Conservation (phyloP, 2,329 filamentous ascomycete genomes). For the Byssoonygena ceratinophila region DNA sequence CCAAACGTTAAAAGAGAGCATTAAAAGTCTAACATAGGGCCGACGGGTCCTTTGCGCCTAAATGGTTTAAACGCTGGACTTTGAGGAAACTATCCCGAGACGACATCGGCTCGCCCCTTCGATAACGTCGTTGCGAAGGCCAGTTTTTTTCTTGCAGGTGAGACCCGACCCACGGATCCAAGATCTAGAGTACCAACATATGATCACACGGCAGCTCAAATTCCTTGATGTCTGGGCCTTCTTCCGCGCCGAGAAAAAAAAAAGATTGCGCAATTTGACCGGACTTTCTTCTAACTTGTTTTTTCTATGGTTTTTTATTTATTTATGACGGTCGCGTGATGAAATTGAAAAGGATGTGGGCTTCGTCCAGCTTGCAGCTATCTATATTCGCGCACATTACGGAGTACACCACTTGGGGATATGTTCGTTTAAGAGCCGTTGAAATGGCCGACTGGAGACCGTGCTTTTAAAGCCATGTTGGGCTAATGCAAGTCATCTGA, state of each 20-base stretch:
- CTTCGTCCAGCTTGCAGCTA: no score
- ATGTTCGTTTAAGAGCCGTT: no score
- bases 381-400: no score
- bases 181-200: neutral
- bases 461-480: neutral
- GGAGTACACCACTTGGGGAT: no score
- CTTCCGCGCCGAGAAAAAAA: neutral
- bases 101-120: neutral
- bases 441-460: neutral
- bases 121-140: neutral
- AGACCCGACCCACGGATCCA: conserved; percentile 2
- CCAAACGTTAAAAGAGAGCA: no score
- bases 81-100: conserved; percentile 1
- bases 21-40: no score
- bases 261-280: neutral
- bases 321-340: neutral
- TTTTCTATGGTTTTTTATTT: no score
- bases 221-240: neutral
- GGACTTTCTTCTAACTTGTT: neutral
- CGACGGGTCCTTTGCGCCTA: no score
- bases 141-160: neutral
- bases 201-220: neutral
- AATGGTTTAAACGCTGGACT: no score
- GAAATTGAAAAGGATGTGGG: no score
- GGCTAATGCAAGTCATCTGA: conserved; percentile 7